Base-by-base conservation (phyloP, 2,329 filamentous ascomycete species). In the Blastomyces emzantsi region DNA sequence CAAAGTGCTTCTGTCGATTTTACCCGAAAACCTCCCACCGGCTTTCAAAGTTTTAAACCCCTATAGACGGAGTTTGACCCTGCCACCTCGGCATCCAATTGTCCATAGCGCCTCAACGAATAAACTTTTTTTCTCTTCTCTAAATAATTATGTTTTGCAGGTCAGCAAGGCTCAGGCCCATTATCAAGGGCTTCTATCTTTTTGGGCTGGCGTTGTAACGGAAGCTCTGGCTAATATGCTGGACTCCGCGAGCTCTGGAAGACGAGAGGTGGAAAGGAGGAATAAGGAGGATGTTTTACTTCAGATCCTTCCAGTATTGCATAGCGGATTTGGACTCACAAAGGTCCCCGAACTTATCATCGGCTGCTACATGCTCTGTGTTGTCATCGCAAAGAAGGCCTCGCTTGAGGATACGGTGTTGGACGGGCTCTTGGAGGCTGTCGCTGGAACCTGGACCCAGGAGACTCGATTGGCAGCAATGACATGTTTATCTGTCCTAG, bases 141-240 rank as follows among this genome's bases (percentile, higher is more conserved):
- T 97, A 62, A 96, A 94, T 69, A 81, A 85, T 63, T 90, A 96
- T 76, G 87, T 91, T 15, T 78, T 96, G 36, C 85, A 87, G 64
- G 86, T 90, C 30, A 88, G 91, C 72, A 84, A 85, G 62, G 81
- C 84, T 51, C 84, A 86, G 62, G 87, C 90, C 64, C 87, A 93
- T 62, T 90, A 94, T 69, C 85, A 90, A 49, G 85, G 87, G 1
- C 78, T 97, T 64, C 78, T 96, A 62, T 88, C 90, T 0, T 97
- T 99, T 73, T 99, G 94, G 93, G 91, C 89, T 4, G 89, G 91
- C 56, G 82, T 97, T 61, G 87, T 90, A 74, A 90, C 91, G 0
- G 92, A 99, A 76, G 87, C 92, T 13, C 83, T 95, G 64, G 89
- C 90, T 66, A 88, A 87, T 39, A 91, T 94, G 80, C 78, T 97